Evolutionary conservation across 176 grass and related monocot species (phyloP), one percentile per base, ranked within the genome.

Genomic region (Raddia distichophylla): DNA sequence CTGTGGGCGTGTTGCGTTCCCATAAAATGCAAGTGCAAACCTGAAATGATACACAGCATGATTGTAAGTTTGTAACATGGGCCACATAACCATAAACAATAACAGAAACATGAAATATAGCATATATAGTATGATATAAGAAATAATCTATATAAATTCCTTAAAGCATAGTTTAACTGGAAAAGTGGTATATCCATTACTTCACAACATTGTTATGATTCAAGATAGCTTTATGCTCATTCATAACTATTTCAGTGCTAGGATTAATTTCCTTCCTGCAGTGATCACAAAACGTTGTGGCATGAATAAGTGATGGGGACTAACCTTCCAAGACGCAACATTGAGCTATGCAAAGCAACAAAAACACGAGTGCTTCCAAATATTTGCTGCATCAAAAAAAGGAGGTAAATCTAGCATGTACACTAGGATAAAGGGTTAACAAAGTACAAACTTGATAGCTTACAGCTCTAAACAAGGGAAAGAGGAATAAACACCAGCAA

Each of bases 1-100:
- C 69, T 86, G 90, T 49, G 92, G 88, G 63, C 48, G 90, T 85
- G 88, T 85, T 75, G 90, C 87, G 44, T 85, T 91, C 86, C 95
- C 92, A 33, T 94, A 84, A 79, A 98, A 98, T 79, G 95, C 92
- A 89, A 98, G 86, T 20, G 95, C 92, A 94, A 94, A 91, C 90
- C 95, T 98, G 88, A 84, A 92, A 97, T 60, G 7, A 4, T 43
- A 64, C 12, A 61, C 10, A 83, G 19, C 50, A 80, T 69, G 48
- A 74, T 15, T 44, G 8, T 76, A 77, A 61, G 70, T 69, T 82
- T 71, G 48, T 71, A 46, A 64, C n/a, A 54, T 60, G 16, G 33
- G n/a, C 22, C n/a, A 5, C 18, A 37, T 37, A 76, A 14, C 46
- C 5, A 8, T 74, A 43, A 73, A 14, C 6, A 55, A 14, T 18